Evolutionary conservation across 1,139 yeast species (phyloP), one percentile per base, ranked within the genome.

Genomic region (Lodderomyces parapsilosis): DNA sequence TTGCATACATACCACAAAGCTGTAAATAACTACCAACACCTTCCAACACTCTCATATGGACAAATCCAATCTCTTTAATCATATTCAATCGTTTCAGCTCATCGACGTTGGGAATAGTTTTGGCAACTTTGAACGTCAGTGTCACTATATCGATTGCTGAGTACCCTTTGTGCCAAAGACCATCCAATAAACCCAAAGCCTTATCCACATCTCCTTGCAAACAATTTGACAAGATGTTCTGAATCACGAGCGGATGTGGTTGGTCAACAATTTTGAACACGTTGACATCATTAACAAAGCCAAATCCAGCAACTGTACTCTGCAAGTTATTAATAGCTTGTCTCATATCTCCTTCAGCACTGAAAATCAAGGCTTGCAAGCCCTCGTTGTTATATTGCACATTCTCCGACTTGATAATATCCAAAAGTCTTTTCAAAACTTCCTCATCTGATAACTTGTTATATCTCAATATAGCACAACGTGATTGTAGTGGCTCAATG

Each of bases 261-360:
- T 91, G 88, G 62, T 93, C 99, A 3, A 93, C 99, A 47, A 93
- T 88, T 60, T 87, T 89, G 71, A 90, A 93, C 17, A 93, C 99
- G 58, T 91, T 93, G 34, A 87, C 87, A 41, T 90, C 93, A 56
- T 83, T 86, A 13, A 93, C 97, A 50, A 87, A 76, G 1, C 88
- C 93, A 65, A 91, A 91, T 1, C 99, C 99, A 1, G 96, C 90
- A 23, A 84, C 94, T 0, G 98, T 90, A 59, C 96, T 84, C 59
- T 93, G 99, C 46, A 93, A 63, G 62, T 93, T 93, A 58, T 94
- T 94, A 41, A 94, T 79, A 0, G 99, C 99, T 62, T 93, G 99
- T 65, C 99, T 80, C 99, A 94, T 93, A 60, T 93, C 99, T 45
- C 99, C 99, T 62, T 93, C 99, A 0, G 97, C 95, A 0, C 97